Base-by-base conservation (phyloP, 306 rosid genomes). In the Vigna mungo region DNA sequence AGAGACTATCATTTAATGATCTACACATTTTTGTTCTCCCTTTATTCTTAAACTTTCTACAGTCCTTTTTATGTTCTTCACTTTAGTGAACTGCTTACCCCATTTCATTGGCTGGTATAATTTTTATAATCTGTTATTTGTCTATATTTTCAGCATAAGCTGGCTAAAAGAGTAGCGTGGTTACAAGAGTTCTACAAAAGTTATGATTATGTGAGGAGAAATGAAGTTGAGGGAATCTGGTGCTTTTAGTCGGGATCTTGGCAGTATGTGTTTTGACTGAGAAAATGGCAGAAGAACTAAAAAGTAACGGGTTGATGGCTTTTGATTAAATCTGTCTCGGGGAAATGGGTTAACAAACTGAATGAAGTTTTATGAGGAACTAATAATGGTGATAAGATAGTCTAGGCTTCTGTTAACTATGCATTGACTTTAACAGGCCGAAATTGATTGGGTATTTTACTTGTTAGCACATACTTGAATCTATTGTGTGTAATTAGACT, bases 181-280 rank as follows among this genome's bases (percentile, higher is more conserved):
- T 82, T 95, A 68, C 96, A 86, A 76, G 96, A 95, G 85, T 95
- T 92, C 85, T 95, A 95, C 87, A 95, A 79, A 77, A 77, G 64
- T 30, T 95, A 92, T 20, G 21, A 82, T 84, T 95, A 53, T 89
- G 85, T 21, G 97, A 90, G 80, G 98, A 71, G 98, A 92, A 86
- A 84, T 68, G 86, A 86, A 84, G 72, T 79, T 92, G 87, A 88
- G 96, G 82, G 96, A 95, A 85, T 89, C 98, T 80, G 90, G 89
- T 72, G 90, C 85, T 72, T 87, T 90, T 84, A 95, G 96, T 68
- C 92, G 90, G 78, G 86, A 90, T 84, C 89, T 95, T 75, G 88
- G 93, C 97, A 95, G 97, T 94, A 92, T 59, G 97, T 89, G 76
- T 75, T 55, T 71, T 80, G 49, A 68, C 41, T 78, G 23, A 71